Conservation (phyloP, 495 filamentous ascomycete species). For the Penicillium flavigenum region DNA sequence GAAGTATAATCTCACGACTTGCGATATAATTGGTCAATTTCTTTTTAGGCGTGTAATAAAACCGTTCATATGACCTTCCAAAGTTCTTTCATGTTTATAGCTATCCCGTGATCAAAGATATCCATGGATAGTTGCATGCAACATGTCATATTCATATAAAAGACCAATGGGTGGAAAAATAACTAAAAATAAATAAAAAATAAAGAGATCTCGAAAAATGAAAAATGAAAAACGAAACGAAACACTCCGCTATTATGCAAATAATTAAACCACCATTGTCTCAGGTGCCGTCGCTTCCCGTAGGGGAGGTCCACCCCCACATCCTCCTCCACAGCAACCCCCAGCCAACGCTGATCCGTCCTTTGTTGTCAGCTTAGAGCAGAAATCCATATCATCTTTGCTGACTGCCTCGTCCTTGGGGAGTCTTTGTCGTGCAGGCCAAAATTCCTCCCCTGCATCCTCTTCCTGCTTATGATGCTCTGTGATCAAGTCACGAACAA, state of each 20-base stretch:
- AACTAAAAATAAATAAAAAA: neutral
- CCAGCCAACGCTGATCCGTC: conserved; percentile 13
- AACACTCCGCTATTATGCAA: neutral
- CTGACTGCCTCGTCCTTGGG: conserved; percentile 31
- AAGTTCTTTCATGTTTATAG: neutral
- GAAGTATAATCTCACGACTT: neutral
- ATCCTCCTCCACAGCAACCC: conserved; percentile 28
- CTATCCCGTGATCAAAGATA: neutral
- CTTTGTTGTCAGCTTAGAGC: conserved; percentile 28
- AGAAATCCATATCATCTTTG: conserved; percentile 43
- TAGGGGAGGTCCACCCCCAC: conserved; percentile 12
- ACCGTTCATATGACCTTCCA: conserved; percentile 5
- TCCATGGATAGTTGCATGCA: neutral
- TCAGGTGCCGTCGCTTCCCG: conserved; percentile 15
- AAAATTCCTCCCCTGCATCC: conserved; percentile 40
- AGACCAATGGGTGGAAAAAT: neutral
- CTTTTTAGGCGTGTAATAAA: neutral
- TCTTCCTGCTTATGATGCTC: conserved; percentile 43
- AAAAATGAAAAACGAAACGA: too few species aligned
- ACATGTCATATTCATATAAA: neutral
- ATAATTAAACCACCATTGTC: conserved; percentile 20
- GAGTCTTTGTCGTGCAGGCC: conserved; percentile 48
- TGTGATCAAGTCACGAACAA: conserved; percentile 40
- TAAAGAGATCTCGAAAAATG: too few species aligned
- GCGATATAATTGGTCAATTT: neutral